Conservation (phyloP, 2,329 filamentous ascomycete species). For the Cladophialophora bantiana region DNA sequence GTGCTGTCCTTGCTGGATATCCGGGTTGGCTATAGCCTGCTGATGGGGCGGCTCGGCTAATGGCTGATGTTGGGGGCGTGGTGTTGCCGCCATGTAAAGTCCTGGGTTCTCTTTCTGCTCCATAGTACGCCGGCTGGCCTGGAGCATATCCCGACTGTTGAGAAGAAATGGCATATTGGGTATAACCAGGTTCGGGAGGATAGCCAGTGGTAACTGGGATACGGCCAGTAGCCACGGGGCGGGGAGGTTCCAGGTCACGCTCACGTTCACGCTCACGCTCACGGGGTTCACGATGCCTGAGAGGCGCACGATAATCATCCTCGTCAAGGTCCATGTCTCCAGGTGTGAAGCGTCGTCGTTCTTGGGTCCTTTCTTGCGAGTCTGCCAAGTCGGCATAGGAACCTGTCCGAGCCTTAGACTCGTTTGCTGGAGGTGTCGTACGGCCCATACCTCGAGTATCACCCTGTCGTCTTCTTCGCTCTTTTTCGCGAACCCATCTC, state of each 20-base stretch:
- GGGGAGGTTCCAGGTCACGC: constrained; percentile 26
- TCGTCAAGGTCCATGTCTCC: constrained; percentile 38
- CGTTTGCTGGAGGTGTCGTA: constrained; percentile 22
- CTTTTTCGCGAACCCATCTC: constrained; percentile 53
- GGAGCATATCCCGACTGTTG: constrained; percentile 27
- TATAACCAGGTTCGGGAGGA: constrained; percentile 34
- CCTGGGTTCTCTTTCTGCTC: constrained; percentile 37
- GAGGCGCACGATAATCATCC: constrained; percentile 31
- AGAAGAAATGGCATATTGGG: constrained; percentile 37
- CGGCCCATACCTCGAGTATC: constrained; percentile 35
- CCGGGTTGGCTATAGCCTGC: constrained; percentile 30
- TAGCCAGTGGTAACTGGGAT: constrained; percentile 32
- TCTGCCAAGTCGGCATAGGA: constrained; percentile 38
- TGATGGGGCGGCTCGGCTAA: constrained; percentile 26
- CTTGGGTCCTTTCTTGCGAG: constrained; percentile 29
- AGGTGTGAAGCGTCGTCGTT: constrained; percentile 29
- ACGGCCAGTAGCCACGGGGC: constrained; percentile 28
- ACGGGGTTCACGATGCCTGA: constrained; percentile 33
- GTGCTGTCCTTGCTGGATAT: constrained; percentile 34
- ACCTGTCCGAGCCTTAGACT: constrained; percentile 37
- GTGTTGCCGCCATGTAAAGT: constrained; percentile 31
- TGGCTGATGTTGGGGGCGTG: constrained; percentile 34
- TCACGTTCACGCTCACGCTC: constrained; percentile 24
- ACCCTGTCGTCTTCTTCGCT: constrained; percentile 33
- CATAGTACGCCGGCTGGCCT: constrained; percentile 34